Evolutionary conservation across 805 yeast genomes (phyloP).

Genomic region (Candida pini): DNA sequence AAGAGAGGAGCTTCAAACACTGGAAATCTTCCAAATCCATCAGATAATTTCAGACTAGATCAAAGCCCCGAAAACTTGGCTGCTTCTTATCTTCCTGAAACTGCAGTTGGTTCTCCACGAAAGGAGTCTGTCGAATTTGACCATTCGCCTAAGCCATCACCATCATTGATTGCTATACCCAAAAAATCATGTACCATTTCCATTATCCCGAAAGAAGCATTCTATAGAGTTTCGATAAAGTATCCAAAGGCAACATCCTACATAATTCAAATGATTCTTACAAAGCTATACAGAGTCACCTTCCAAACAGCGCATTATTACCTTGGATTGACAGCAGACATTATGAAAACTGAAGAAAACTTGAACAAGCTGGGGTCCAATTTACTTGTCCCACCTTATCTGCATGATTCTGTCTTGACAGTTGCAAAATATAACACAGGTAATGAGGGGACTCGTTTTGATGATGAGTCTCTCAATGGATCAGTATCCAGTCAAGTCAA

Average conservation of each 20-base stretch:
- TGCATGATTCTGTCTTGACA: conserved; percentile 48
- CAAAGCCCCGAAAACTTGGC: conserved; percentile 3
- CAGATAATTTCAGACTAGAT: conserved; percentile 15
- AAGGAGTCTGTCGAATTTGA: no score
- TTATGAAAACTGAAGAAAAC: conserved; percentile 66
- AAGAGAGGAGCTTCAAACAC: neutral
- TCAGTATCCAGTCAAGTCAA: no score
- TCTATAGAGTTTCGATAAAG: conserved; percentile 60
- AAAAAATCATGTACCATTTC: conserved; percentile 77
- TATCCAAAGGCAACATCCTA: conserved; percentile 90
- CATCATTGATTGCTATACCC: conserved; percentile 64
- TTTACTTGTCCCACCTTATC: conserved; percentile 54
- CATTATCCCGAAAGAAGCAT: conserved; percentile 82
- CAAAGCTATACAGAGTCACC: conserved; percentile 84
- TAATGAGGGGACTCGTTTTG: no score
- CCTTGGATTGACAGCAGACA: conserved; percentile 76
- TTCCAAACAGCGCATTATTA: conserved; percentile 86
- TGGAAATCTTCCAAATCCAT: conserved; percentile 8
- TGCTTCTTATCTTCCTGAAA: conserved; percentile 8
- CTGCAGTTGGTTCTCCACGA: conserved; percentile 1
- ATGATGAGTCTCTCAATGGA: no score
- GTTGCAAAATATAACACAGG: no score
- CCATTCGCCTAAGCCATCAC: no score
- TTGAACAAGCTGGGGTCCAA: conserved; percentile 46
- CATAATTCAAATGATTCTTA: conserved; percentile 86